Evolutionary conservation across 2,329 filamentous ascomycete species (phyloP), one percentile per base, ranked within the genome.

Genomic region (Aspergillus sp.): DNA sequence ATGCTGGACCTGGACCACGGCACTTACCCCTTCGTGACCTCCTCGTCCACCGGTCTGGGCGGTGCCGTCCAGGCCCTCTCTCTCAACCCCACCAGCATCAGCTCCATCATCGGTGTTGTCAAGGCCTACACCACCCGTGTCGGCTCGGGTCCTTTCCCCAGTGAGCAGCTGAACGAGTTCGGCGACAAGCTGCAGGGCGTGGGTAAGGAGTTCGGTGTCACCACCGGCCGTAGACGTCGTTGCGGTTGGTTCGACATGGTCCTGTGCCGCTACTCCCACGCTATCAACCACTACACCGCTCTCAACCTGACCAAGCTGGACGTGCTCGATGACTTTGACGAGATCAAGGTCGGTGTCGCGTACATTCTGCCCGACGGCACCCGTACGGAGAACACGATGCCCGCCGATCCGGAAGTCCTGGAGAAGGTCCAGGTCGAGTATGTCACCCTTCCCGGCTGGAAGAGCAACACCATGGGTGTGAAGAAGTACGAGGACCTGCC

Each of bases 241-340:
- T 88, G 86, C 67, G 86, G 86, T 55, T 88, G 86, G 86, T 81
- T 88, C 65, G 86, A 89, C 70, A 79, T 88, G 43, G 85, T 88
- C n/a, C 79, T 88, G 15, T 79, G 86, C 66, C 85, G 85, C 69
- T 86, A 87, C 79, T 86, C 84, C 71, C 83, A 85, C 30, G 76
- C 83, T 12, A 76, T 82, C 65, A 82, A 82, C 74, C 78, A 81
- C 72, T 82, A 82, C 72, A 82, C 81, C 15, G 74, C 78, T 12
- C 78, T 88, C 68, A 88, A 89, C 77, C 78, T 88, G 59, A 88
- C 86, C 59, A 88, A 88, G 75, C 81, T 89, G 50, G 86, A 89
- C 67, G 81, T 89, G 36, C 78, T 89, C 6, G 86, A 89, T 69
- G 81, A 84, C 69, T 88, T 89, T 68, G 82, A 86, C 19, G 83